Evolutionary conservation across 768 basidiomycete species (phyloP), one percentile per base, ranked within the genome.

Genomic region (Termitomyces sp.): DNA sequence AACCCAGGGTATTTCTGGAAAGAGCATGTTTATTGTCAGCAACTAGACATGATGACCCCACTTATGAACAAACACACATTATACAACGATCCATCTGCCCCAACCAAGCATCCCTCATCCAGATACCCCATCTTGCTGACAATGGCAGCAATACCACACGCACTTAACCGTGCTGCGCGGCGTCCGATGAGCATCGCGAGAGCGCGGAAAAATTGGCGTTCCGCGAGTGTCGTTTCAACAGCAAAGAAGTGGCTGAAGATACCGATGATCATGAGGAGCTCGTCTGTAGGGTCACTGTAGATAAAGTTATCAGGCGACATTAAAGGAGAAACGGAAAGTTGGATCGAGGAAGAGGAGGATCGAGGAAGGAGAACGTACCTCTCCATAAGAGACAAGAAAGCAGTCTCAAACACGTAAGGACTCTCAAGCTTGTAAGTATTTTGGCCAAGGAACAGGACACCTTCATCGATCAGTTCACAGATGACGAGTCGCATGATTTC

Each of bases 401-500:
- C 95, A 2, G 97, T 99, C 71, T 99, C 96, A 65, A 99, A 87
- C 29, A 83, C 87, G 69, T 94, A 94, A 20, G 94, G 84, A 62
- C 83, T 91, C 73, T 98, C 95, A 39, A 99, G 84, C 78, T 98
- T 98, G 83, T 98, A 98, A 1, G 96, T 97, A 71, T 96, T 93
- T 73, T 99, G 96, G 26, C 97, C 95, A 31, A 97, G 82, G 86
- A 99, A 99, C 53, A 99, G 83, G 20, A 95, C 90, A 72, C 96
- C 97, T 63, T 94, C 90, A 68, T 97, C 95, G 68, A 97, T 94
- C 49, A 99, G 85, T 71, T 99, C 96, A 68, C 88, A 91, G 58
- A 99, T 82, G 63, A 98, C 88, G 29, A 98, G 78, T n/a, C 96
- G 88, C 63, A 98, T 80, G 64, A 98, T 94, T 74, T 99, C 96